A percentile compares a stretch with the other conserved stretches of the same genome.
Conservation (phyloP, 495 filamentous ascomycete genomes). For the Daldinia vernicosa region DNA sequence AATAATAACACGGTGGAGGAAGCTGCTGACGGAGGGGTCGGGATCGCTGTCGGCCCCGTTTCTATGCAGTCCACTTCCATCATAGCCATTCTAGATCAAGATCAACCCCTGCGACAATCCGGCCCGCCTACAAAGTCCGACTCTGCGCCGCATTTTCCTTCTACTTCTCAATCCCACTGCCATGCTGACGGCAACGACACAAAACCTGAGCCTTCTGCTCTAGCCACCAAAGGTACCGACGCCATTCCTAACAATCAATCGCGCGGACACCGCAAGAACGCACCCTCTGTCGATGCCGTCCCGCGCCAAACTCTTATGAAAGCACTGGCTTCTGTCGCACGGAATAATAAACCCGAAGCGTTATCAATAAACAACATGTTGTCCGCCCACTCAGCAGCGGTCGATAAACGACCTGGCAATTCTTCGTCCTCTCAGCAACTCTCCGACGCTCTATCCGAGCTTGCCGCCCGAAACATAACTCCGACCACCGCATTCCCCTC, state of each 20-base stretch:
- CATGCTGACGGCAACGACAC: constrained; percentile 46
- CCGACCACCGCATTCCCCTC: constrained; percentile 70
- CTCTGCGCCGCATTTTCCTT: constrained; percentile 29
- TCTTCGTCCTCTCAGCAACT: constrained; percentile 66
- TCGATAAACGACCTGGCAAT: constrained; percentile 57
- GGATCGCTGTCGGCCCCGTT: constrained; percentile 31
- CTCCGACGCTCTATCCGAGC: constrained; percentile 70
- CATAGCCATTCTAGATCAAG: constrained; percentile 12
- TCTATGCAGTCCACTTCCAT: constrained; percentile 30
- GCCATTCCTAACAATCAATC: constrained; percentile 41
- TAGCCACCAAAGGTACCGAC: constrained; percentile 32
- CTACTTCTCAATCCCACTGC: constrained; percentile 42
- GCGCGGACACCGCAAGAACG: constrained; percentile 65
- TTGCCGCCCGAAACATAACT: constrained; percentile 61
- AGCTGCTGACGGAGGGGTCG: constrained; percentile 41
- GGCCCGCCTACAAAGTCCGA: constrained; percentile 43
- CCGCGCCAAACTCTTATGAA: constrained; percentile 89
- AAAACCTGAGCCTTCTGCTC: constrained; percentile 35
- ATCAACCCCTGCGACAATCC: constrained; percentile 31
- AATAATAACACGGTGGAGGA: constrained; percentile 21
- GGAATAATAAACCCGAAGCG: constrained; percentile 65
- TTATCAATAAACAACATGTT: constrained; percentile 65
- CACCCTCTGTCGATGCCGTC: constrained; percentile 73
- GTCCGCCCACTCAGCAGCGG: constrained; percentile 51
- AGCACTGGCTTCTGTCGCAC: constrained; percentile 78